Conservation (phyloP, 2,329 filamentous ascomycete species). For the Plenodomus biglobosus region DNA sequence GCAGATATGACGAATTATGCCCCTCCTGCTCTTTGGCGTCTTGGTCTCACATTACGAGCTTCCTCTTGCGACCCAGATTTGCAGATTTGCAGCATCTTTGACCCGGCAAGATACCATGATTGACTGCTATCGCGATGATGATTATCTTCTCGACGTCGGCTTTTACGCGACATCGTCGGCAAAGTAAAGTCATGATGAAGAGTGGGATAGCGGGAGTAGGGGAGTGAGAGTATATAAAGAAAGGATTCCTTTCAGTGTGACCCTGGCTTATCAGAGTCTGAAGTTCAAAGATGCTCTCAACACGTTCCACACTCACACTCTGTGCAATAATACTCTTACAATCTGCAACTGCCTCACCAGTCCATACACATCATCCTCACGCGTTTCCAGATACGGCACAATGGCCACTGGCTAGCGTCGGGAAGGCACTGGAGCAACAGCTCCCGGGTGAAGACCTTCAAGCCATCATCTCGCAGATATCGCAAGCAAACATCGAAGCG, state of each 20-base stretch:
- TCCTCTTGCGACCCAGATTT: neutral
- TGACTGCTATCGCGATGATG: neutral
- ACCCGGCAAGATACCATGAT: too few species aligned
- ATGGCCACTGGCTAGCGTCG: slow-evolving; percentile 48
- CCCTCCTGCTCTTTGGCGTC: neutral
- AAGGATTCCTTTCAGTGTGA: too few species aligned
- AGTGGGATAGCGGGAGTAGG: neutral
- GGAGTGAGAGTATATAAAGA: neutral
- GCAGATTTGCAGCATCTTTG: neutral
- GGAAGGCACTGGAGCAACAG: slow-evolving; percentile 45
- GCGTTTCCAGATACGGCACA: slow-evolving; percentile 18
- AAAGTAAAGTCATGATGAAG: neutral
- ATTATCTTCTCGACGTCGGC: neutral
- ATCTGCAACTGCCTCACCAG: neutral
- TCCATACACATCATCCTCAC: neutral
- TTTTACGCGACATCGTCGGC: too few species aligned
- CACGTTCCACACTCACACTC: neutral
- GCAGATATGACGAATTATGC: neutral
- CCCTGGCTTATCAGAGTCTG: too few species aligned
- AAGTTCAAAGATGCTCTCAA: neutral
- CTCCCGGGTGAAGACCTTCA: slow-evolving; percentile 45
- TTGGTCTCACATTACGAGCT: neutral
- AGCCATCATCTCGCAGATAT: slow-evolving; percentile 45
- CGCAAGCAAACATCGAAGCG: slow-evolving; percentile 51
- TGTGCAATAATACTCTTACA: neutral